These are phyloP conservation scores for Calycina herbarum DNA, from an alignment of 2,329 filamentous ascomycete species.

Conservation along the genomic window DNA sequence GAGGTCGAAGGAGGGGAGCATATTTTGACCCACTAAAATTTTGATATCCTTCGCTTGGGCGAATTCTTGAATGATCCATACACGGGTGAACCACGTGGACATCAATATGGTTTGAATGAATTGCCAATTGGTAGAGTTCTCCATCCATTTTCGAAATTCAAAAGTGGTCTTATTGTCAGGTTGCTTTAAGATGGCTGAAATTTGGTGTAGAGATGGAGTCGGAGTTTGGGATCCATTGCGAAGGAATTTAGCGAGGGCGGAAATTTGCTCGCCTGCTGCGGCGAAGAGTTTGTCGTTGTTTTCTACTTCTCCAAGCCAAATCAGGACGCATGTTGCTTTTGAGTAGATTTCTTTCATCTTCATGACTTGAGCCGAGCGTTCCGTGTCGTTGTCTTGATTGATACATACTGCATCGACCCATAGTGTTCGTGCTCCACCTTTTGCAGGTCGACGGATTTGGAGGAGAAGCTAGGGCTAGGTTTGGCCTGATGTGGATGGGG, in stretches of 20 bases:
- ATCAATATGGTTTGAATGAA: not conserved
- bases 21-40: not conserved
- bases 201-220: not conserved
- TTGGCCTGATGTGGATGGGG: constrained; percentile 8
- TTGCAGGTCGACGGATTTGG: constrained; percentile 6
- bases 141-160: not conserved
- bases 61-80: constrained; percentile 8
- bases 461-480: constrained; percentile 7
- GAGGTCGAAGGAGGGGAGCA: constrained; percentile 1
- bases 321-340: not conserved
- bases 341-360: constrained; percentile 11
- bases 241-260: constrained; percentile 6
- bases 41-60: not conserved
- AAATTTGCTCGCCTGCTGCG: not conserved
- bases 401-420: constrained; percentile 20
- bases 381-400: constrained; percentile 9
- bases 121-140: not conserved
- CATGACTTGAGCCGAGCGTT: constrained; percentile 4
- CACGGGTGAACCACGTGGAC: not conserved
- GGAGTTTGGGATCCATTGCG: not conserved
- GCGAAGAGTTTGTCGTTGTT: not conserved
- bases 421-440: not conserved
- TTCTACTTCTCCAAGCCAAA: constrained; percentile 5
- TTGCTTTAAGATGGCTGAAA: not conserved
- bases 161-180: not conserved